Conservation (phyloP, 495 filamentous ascomycete genomes). For the Parmelia sp. region DNA sequence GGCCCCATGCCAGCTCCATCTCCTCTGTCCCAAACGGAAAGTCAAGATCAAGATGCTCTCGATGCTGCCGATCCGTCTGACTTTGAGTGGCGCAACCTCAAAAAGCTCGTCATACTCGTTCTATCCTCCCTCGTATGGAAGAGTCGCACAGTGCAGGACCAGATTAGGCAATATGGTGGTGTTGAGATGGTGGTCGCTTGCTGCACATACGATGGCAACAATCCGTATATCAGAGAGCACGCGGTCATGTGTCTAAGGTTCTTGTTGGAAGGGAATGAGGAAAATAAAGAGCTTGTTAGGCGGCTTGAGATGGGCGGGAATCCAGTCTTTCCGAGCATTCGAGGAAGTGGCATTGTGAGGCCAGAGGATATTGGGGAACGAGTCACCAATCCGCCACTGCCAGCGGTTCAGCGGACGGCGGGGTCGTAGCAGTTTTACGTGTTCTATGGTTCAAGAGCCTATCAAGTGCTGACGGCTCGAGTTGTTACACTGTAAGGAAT, state of each 20-base stretch:
- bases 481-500: constrained; percentile 7
- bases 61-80: constrained; percentile 53
- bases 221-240: constrained; percentile 84
- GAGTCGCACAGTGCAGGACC: constrained; percentile 70
- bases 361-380: constrained; percentile 6
- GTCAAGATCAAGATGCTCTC: constrained; percentile 42
- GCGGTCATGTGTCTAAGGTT: constrained; percentile 87
- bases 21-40: constrained; percentile 31
- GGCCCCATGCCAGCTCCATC: constrained; percentile 27
- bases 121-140: constrained; percentile 79
- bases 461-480: constrained; percentile 26
- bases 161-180: constrained; percentile 74
- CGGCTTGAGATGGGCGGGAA: constrained; percentile 48
- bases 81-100: constrained; percentile 90
- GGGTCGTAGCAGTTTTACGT: background rate
- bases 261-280: constrained; percentile 74
- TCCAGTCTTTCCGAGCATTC: constrained; percentile 1
- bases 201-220: constrained; percentile 78
- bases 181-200: constrained; percentile 81
- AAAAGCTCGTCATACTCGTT: constrained; percentile 83
- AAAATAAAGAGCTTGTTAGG: constrained; percentile 69
- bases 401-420: background rate
- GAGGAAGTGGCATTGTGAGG: constrained; percentile 22
- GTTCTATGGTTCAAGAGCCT: constrained; percentile 57
- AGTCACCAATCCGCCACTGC: background rate